Evolutionary conservation across 164 flowering plant genomes (phyloP).

Genomic region (Vitis riparia): DNA sequence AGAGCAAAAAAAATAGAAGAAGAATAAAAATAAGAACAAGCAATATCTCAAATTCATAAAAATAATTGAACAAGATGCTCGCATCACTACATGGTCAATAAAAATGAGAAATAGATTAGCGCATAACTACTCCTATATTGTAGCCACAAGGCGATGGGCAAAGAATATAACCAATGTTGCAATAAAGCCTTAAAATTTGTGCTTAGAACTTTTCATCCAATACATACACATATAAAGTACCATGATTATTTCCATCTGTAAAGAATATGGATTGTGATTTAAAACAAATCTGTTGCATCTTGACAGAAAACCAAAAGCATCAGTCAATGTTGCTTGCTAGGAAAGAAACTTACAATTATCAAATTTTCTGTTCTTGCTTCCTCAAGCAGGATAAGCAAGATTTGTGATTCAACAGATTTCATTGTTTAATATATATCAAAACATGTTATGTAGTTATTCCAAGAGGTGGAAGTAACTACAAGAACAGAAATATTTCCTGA

Average conservation of each 20-base stretch:
- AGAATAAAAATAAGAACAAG: constrained; percentile 2
- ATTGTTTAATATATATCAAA: not conserved
- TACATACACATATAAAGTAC: not conserved
- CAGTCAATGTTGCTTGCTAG: too few species aligned
- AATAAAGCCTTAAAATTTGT: not conserved
- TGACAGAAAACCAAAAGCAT: too few species aligned
- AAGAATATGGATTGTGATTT: not conserved
- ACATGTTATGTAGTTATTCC: not conserved
- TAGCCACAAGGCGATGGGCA: not conserved
- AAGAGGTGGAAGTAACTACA: not conserved
- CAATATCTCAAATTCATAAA: not conserved
- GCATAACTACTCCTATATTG: not conserved
- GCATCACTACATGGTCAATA: not conserved
- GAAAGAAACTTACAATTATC: too few species aligned
- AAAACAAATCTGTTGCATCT: not conserved
- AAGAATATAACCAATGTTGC: not conserved
- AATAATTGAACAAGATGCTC: not conserved
- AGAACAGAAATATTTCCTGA: not conserved
- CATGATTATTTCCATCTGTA: not conserved
- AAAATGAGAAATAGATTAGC: not conserved
- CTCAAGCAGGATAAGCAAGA: not conserved
- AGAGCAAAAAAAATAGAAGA: constrained; percentile 1
- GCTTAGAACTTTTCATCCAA: not conserved
- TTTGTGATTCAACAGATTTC: not conserved
- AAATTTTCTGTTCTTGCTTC: too few species aligned